Percentiles rank a stretch among this genome's conserved stretches.
phyloP scores from a whole-genome alignment of 176 grass and related monocot species.

The Aechmea fasciata region DNA sequence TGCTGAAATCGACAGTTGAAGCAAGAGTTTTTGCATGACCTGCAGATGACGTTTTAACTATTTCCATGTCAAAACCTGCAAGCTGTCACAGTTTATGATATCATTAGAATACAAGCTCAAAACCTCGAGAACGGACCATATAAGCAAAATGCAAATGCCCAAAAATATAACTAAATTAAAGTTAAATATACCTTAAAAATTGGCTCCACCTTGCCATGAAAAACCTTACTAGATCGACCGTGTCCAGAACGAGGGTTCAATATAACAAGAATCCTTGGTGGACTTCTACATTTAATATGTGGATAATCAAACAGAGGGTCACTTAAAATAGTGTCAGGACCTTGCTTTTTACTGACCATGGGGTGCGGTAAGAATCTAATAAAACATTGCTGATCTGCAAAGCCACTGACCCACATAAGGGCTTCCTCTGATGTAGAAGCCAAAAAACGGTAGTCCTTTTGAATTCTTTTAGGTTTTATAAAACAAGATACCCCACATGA shows the following conservation, averaged over 20 bases:
- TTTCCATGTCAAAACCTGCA: slow-evolving; percentile 95
- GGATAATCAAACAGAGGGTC: slow-evolving; percentile 60
- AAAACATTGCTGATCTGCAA: slow-evolving; percentile 85
- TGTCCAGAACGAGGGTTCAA: slow-evolving; percentile 94
- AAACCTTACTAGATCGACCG: slow-evolving; percentile 85
- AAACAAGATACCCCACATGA: slow-evolving; percentile 61
- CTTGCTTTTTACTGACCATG: slow-evolving; percentile 44
- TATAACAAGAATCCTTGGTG: slow-evolving; percentile 80
- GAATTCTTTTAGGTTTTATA: slow-evolving; percentile 49
- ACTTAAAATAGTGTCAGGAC: slow-evolving; percentile 36
- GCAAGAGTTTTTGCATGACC: slow-evolving; percentile 85
- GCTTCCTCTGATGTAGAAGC: slow-evolving; percentile 65
- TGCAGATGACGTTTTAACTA: slow-evolving; percentile 85
- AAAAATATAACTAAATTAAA: neutral
- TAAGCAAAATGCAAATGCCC: neutral
- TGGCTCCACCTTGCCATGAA: slow-evolving; percentile 87
- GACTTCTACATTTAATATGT: slow-evolving; percentile 71
- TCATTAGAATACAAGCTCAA: neutral
- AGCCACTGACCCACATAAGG: slow-evolving; percentile 63
- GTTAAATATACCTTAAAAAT: slow-evolving; percentile 73
- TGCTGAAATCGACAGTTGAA: slow-evolving; percentile 64
- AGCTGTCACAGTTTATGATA: slow-evolving; percentile 41
- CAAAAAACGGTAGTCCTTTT: slow-evolving; percentile 74
- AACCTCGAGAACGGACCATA: neutral
- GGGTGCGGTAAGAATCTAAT: slow-evolving; percentile 55